Evolutionary conservation across 1,139 yeast genomes (phyloP), one percentile per base, ranked within the genome.

Genomic region (Meyerozyma carpophila): DNA sequence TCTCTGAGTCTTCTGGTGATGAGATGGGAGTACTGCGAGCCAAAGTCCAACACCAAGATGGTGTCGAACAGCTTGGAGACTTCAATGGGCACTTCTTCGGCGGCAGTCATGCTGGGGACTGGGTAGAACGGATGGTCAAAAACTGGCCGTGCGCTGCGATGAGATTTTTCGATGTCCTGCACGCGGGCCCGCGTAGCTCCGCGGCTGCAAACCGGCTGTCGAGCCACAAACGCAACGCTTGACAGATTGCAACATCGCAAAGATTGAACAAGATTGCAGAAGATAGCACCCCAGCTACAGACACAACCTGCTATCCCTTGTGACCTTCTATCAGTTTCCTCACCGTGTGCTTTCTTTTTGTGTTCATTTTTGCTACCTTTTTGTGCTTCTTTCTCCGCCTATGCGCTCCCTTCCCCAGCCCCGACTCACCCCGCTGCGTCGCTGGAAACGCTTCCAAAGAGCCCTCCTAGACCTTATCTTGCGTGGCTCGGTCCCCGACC

Each of bases 1-100:
- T 93, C 99, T 78, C 99, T 88, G 59, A 93, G 78, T 71, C 98
- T 87, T 73, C 99, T 86, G 50, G 98, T 93, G 67, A 93, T 90
- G 64, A 93, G 75, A 64, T 93, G 99, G 49, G 96, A 88, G 74
- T 93, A 93, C 73, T 93, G 99, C 49, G 98, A 93, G 51, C 98
- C 99, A 64, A 93, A 93, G 67, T 93, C 99, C 65, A 93, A 81
- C 65, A 93, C 97, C 74, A 93, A 78, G 56, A 93, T 90, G 75
- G 98, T 93, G 79, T 93, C 96, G 67, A 90, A 91, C 48, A 87
- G 88, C 58, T 79, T 79, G 58, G 95, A 80, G 52, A 89, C 96
- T 67, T 79, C 76, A 53, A 71, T 60, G 44, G 76, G 77, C 48
- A 67, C 75, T 54, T 70, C 75, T 42, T 54, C 56, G 26, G 37